Percentiles rank a stretch among this genome's conserved stretches.
phyloP scores from a whole-genome alignment of 192 early-diverging fungal genomes.

The Coemansia sp. region DNA sequence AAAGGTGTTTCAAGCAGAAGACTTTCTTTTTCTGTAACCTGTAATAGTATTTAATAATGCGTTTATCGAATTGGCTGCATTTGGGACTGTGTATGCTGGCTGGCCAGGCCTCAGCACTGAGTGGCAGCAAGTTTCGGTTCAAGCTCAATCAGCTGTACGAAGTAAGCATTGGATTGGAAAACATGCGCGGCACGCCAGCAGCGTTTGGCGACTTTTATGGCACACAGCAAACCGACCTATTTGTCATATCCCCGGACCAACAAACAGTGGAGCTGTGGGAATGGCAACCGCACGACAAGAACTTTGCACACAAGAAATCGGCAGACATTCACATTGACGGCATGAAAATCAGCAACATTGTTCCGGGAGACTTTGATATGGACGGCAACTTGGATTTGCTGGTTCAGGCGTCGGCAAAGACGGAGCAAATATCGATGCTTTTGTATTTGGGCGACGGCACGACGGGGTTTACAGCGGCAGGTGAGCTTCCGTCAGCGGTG shows the following conservation, averaged over 20 bases:
- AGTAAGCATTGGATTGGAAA: conserved; percentile 62
- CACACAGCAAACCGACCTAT: conserved; percentile 84
- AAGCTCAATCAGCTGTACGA: conserved; percentile 62
- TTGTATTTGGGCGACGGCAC: conserved; percentile 73
- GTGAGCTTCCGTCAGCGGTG: conserved; percentile 15
- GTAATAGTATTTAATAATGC: not conserved
- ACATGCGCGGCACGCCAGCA: conserved; percentile 69
- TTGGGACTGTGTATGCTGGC: not conserved
- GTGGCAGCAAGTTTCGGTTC: conserved; percentile 44
- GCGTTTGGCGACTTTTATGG: conserved; percentile 87
- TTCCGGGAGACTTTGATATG: conserved; percentile 86
- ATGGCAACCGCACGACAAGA: conserved; percentile 62
- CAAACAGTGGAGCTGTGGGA: conserved; percentile 64
- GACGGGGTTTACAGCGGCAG: conserved; percentile 58
- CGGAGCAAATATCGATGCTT: conserved; percentile 60
- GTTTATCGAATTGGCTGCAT: not conserved
- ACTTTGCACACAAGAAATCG: conserved; percentile 46
- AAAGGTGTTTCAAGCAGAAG: not conserved
- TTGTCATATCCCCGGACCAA: conserved; percentile 70
- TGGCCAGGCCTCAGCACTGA: conserved; percentile 13
- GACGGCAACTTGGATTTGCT: conserved; percentile 86
- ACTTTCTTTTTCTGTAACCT: not conserved
- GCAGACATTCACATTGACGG: conserved; percentile 54
- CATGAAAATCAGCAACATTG: conserved; percentile 67
- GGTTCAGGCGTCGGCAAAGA: conserved; percentile 61